A percentile compares a stretch with the other conserved stretches of the same genome.
phyloP scores from a whole-genome alignment of 331 rosid species.

The Quercus phellos region DNA sequence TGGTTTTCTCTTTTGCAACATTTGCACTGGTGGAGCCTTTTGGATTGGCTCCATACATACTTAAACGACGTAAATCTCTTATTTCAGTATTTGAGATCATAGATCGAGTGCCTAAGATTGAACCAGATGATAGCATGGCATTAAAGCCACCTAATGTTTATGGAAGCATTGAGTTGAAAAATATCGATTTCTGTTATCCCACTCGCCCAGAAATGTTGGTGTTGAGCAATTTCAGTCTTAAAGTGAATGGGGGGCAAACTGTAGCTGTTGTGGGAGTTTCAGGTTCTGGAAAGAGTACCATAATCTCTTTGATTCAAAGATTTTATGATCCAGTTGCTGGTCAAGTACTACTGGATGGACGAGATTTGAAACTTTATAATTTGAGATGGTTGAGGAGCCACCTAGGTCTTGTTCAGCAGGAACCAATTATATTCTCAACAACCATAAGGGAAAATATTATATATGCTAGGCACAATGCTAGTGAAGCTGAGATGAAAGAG shows the following conservation, averaged over 20 bases:
- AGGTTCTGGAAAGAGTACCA: slow-evolving; percentile 97
- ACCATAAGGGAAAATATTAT: slow-evolving; percentile 94
- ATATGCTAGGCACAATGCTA: slow-evolving; percentile 97
- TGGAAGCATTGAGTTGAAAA: slow-evolving; percentile 93
- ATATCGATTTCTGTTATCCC: slow-evolving; percentile 91
- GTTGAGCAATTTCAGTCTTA: slow-evolving; percentile 88
- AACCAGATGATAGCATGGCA: slow-evolving; percentile 86
- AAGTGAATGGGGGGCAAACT: slow-evolving; percentile 94
- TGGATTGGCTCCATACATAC: slow-evolving; percentile 98
- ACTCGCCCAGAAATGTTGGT: slow-evolving; percentile 94
- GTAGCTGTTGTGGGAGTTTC: slow-evolving; percentile 98
- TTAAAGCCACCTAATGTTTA: slow-evolving; percentile 92
- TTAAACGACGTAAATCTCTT: slow-evolving; percentile 92
- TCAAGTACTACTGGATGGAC: slow-evolving; percentile 87
- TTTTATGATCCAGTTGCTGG: slow-evolving; percentile 98
- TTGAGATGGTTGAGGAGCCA: slow-evolving; percentile 96
- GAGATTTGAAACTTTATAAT: slow-evolving; percentile 83
- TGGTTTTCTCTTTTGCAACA: slow-evolving; percentile 97
- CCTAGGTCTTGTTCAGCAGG: slow-evolving; percentile 98
- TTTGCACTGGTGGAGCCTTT: slow-evolving; percentile 99
- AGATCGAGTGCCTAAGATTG: slow-evolving; percentile 90
- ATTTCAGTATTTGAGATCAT: slow-evolving; percentile 95
- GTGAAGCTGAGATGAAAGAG: slow-evolving; percentile 97
- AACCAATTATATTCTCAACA: slow-evolving; percentile 94
- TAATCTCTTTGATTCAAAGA: slow-evolving; percentile 92